Evolutionary conservation across 2,329 filamentous ascomycete species (phyloP).

Genomic region (Beauveria medogensis): DNA sequence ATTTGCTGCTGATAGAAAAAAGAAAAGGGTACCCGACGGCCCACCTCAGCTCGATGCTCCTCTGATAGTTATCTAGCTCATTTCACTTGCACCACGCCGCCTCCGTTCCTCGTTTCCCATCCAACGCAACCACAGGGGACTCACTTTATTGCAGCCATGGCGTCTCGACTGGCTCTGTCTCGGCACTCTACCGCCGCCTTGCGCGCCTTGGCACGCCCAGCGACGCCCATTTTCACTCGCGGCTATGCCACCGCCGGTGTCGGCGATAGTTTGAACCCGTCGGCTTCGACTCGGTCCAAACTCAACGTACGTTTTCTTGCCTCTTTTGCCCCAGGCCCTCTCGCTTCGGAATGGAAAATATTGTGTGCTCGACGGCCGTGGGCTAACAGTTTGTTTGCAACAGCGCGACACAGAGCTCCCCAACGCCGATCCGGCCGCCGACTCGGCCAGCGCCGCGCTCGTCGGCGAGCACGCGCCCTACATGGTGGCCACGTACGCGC

Average conservation of each 20-base stretch:
- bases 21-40: neutral
- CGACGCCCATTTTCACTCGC: neutral
- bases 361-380: neutral
- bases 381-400: neutral
- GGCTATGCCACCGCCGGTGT: constrained; percentile 7
- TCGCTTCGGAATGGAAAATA: neutral
- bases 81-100: neutral
- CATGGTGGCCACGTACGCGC: constrained; percentile 94
- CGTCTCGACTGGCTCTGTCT: constrained; percentile 5
- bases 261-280: neutral
- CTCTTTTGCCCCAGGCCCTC: neutral
- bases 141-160: neutral
- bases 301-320: neutral
- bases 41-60: neutral
- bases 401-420: constrained; percentile 34
- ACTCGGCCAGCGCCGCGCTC: constrained; percentile 67
- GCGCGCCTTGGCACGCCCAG: neutral
- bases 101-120: neutral
- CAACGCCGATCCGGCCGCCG: constrained; percentile 63
- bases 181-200: neutral
- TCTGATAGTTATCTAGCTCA: neutral
- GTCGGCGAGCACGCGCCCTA: constrained; percentile 70
- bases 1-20: neutral
- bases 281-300: neutral
- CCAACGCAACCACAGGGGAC: neutral